Percentiles rank a stretch among this genome's conserved stretches.
Conservation (phyloP, 352 stramenopile species). For the Globisporangium radiosum region DNA sequence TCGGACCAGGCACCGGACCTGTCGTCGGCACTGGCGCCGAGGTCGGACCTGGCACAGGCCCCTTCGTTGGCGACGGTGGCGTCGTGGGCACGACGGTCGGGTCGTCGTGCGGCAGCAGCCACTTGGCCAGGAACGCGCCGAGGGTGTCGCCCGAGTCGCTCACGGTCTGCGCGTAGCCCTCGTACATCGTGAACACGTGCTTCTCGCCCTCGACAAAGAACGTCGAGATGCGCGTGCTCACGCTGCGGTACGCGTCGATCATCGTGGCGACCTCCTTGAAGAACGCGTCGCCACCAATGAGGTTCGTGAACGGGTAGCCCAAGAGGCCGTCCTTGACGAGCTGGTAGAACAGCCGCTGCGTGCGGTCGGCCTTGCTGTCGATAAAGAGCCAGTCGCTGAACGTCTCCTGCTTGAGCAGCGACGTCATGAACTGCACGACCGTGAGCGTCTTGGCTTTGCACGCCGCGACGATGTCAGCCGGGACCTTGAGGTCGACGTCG, state of each 20-base stretch:
- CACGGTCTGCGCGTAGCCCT: neutral
- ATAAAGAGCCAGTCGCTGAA: constrained; percentile 53
- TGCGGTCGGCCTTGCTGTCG: constrained; percentile 49
- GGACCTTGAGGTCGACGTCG: constrained; percentile 19
- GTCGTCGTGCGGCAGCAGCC: neutral
- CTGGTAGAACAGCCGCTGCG: constrained; percentile 55
- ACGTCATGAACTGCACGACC: constrained; percentile 30
- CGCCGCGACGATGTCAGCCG: constrained; percentile 10
- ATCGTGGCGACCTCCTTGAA: constrained; percentile 10
- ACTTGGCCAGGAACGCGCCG: constrained; percentile 3
- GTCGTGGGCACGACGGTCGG: constrained; percentile 2
- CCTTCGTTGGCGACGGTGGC: neutral
- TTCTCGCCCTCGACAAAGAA: constrained; percentile 26
- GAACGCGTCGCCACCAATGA: constrained; percentile 38
- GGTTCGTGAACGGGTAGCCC: constrained; percentile 47
- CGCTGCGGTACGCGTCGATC: constrained; percentile 21
- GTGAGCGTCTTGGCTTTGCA: constrained; percentile 22
- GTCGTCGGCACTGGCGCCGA: neutral
- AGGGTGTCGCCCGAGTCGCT: constrained; percentile 7
- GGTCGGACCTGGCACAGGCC: neutral
- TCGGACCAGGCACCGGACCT: neutral
- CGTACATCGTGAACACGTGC: constrained; percentile 21
- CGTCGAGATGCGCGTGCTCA: constrained; percentile 15
- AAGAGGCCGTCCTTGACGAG: constrained; percentile 45
- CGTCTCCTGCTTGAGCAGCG: constrained; percentile 28